phyloP scores from a whole-genome alignment of 345 rosid species.

The Brassica nigra region DNA sequence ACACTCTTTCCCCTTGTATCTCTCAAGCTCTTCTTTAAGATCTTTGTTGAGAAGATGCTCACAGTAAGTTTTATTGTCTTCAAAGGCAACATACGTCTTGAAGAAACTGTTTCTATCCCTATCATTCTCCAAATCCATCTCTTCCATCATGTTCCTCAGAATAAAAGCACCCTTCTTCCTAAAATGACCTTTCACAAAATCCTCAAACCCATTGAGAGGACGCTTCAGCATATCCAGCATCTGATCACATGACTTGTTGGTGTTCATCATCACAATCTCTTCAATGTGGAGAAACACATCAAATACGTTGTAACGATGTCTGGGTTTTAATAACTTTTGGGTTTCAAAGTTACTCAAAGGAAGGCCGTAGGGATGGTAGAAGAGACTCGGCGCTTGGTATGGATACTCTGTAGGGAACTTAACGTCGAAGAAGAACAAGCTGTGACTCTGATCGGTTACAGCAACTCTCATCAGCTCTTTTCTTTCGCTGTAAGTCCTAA shows the following conservation, averaged over 20 bases:
- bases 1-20: conserved; percentile 18
- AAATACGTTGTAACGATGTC: conserved; percentile 5
- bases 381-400: conserved; percentile 22
- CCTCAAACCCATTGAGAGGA: conserved; percentile 30
- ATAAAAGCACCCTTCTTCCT: conserved; percentile 28
- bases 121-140: conserved; percentile 29
- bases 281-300: conserved; percentile 37
- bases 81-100: conserved; percentile 35
- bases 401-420: conserved; percentile 33
- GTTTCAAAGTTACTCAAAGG: conserved; percentile 12
- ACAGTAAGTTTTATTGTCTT: conserved; percentile 28
- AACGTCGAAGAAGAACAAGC: conserved; percentile 36
- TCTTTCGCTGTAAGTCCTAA: conserved; percentile 23
- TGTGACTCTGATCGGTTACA: conserved; percentile 23
- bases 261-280: conserved; percentile 31
- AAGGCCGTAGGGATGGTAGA: conserved; percentile 29
- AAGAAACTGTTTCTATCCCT: conserved; percentile 27
- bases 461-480: conserved; percentile 40
- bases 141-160: conserved; percentile 22
- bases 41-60: conserved; percentile 33
- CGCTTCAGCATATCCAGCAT: conserved; percentile 28
- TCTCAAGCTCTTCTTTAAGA: conserved; percentile 25
- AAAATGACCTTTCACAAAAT: conserved; percentile 35
- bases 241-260: conserved; percentile 26
- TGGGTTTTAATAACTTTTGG: background rate